Base-by-base conservation (phyloP, 2,329 filamentous ascomycete genomes). In the Trichoderma sp. region DNA sequence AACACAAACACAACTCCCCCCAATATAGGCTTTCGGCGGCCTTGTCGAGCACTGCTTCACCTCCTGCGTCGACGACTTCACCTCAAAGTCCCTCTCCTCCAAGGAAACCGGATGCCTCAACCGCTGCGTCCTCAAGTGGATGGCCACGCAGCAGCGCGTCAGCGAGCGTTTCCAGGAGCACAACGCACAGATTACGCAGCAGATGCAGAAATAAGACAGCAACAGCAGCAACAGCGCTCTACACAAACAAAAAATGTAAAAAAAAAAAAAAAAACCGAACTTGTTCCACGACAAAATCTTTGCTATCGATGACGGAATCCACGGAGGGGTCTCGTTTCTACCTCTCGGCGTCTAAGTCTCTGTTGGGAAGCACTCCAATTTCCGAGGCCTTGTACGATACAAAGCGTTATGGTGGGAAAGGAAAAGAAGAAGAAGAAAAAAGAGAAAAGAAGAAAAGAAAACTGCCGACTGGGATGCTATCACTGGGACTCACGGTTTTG, bases 51-150 rank as follows among this genome's bases (percentile, higher is more conserved):
- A 90, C 82, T 99, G 95, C 88, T 99, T 99, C 87, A 90, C 92
- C 79, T 91, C 95, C 81, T 99, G 95, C 86, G 89, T 99, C 82
- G 94, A 94, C 81, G 94, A 98, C 86, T 99, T 99, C 87, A 97
- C 94, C 77, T 97, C 93, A 83, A 98, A 98, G 84, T 92, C 93
- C 58, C 88, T 99, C 72, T 90, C 92, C 71, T 87, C 89, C 73
- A 90, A 92, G 78, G 95, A 99, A 83, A 91, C 92, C 77, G 90
- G 92, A 79, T 99, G 95, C 84, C 89, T 98, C 76, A 90, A 92
- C 83, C 92, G 93, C 76, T 99, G 95, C 82, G 94, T 98, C 70
- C 91, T 95, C 82, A 99, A 99, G 85, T 92, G 92, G 81, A 90
- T 98, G 86, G 95, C 96, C 80, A 90, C 90, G 71, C 92, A 92